Conservation (phyloP, 192 early-diverging fungal species). For the Podila clonocystis region DNA sequence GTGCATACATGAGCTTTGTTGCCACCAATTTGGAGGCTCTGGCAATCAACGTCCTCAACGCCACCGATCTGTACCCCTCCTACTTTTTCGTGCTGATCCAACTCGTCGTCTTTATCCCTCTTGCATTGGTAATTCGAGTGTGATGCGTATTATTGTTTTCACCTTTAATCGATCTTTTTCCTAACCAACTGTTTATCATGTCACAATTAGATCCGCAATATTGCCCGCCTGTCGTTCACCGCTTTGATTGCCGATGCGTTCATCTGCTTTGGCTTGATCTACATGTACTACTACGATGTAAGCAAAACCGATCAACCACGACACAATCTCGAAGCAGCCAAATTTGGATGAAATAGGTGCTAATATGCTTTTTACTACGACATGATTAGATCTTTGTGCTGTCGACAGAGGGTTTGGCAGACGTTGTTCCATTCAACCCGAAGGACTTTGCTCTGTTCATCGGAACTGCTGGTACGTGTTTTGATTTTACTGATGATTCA, state of each 20-base stretch:
- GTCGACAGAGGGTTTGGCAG: conserved; percentile 69
- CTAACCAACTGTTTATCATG: conserved; percentile 15
- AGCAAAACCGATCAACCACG: background rate
- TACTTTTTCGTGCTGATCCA: conserved; percentile 59
- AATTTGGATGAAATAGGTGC: background rate
- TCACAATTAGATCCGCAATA: conserved; percentile 79
- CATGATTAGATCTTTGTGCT: conserved; percentile 64
- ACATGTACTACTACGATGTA: conserved; percentile 84
- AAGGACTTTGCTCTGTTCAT: conserved; percentile 89
- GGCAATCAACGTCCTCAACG: conserved; percentile 27
- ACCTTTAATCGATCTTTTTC: background rate
- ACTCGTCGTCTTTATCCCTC: conserved; percentile 59
- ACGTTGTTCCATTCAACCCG: conserved; percentile 81
- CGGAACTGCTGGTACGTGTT: conserved; percentile 92
- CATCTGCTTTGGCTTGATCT: conserved; percentile 87
- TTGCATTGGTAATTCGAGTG: conserved; percentile 51
- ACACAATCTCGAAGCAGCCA: too few species aligned
- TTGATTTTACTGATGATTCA: conserved; percentile 9
- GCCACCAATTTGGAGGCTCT: conserved; percentile 64
- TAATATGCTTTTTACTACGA: background rate
- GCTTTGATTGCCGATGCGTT: conserved; percentile 93
- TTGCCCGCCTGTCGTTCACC: conserved; percentile 87
- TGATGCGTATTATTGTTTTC: background rate
- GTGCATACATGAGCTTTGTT: conserved; percentile 73
- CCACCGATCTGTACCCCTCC: conserved; percentile 26